Base-by-base conservation (phyloP, 2,329 filamentous ascomycete genomes). In the Apiospora arundinis region DNA sequence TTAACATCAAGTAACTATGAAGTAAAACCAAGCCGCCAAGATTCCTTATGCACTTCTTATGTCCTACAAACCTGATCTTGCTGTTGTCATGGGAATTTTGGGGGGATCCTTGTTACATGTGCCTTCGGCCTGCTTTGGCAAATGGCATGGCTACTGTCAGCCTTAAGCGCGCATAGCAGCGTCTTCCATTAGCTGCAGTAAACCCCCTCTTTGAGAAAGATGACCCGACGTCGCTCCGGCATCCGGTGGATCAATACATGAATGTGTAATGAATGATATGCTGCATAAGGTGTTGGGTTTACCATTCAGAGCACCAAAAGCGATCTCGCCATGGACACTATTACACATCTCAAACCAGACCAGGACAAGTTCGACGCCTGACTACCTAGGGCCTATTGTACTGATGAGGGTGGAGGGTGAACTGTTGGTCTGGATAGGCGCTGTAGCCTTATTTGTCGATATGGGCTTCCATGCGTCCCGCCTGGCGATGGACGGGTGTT, bases 351-450 rank as follows among this genome's bases (percentile, higher is more conserved):
- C 12, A 56, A 32, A 21, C 49, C 25, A 23, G 49, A 12, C 28
- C 18, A 28, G 14, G 3, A 42, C 40, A 42, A 16, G 14, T 45
- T 83, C 14, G 42, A 45, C 42, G 3, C 84, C 85, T 1, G 82
- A 80, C 23, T 77, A 80, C n/a, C 82, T 18, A 28, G 8, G 28
- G 81, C 18, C 73, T 86, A 32, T 73, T 83, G 0, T 86, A 37
- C 73, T 83, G 0, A 80, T 85, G 21, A 85, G 84, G 82, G 75
- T 83, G 7, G 72, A 85, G 42, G 82, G 81, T 40, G 84, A 85
- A 11, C 73, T 84, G 67, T 77, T 87, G 12, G 82, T 82, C 48
- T 87, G 85, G 85, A 83, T 84, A 56, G 85, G 84, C 46, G 85
- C 84, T 67, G 9, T 40, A 21, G 81, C 81, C 25, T 84, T 81